Conservation (phyloP, 2,329 filamentous ascomycete species). For the Clarireedia monteithiana region DNA sequence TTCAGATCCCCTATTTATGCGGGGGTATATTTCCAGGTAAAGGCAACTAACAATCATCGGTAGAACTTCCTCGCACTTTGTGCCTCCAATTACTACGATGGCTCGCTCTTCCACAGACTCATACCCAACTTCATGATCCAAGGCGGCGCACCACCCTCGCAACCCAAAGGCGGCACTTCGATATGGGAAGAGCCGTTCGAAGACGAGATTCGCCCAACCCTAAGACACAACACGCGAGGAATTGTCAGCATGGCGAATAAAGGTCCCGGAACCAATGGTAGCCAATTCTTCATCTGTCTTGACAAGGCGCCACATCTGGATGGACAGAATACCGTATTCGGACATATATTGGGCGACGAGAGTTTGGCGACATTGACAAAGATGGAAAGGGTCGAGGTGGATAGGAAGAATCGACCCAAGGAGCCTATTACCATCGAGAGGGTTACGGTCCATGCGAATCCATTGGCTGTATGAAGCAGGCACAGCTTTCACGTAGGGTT, state of each 20-base stretch:
- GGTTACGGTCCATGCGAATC: slow-evolving; percentile 73
- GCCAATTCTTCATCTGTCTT: slow-evolving; percentile 76
- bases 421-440: slow-evolving; percentile 58
- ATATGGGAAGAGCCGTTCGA: slow-evolving; percentile 70
- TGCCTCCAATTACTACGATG: slow-evolving; percentile 69
- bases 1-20: slow-evolving; percentile 1
- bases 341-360: slow-evolving; percentile 61
- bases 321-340: slow-evolving; percentile 79
- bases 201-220: slow-evolving; percentile 68
- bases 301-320: slow-evolving; percentile 74
- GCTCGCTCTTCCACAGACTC: slow-evolving; percentile 69
- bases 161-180: slow-evolving; percentile 61
- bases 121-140: slow-evolving; percentile 79
- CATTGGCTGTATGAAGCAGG: slow-evolving; percentile 48
- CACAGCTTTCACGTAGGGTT: not conserved
- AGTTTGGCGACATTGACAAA: slow-evolving; percentile 57
- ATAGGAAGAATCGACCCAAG: slow-evolving; percentile 70
- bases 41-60: slow-evolving; percentile 7
- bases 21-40: no score
- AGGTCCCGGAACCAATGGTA: slow-evolving; percentile 64
- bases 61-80: slow-evolving; percentile 85
- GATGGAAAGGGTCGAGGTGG: slow-evolving; percentile 64
- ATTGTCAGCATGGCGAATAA: slow-evolving; percentile 75
- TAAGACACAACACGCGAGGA: slow-evolving; percentile 61
- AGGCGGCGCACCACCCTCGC: slow-evolving; percentile 56